Evolutionary conservation across 257 asterid species (phyloP), one percentile per base, ranked within the genome.

Genomic region (Fraxinus pennsylvanica): DNA sequence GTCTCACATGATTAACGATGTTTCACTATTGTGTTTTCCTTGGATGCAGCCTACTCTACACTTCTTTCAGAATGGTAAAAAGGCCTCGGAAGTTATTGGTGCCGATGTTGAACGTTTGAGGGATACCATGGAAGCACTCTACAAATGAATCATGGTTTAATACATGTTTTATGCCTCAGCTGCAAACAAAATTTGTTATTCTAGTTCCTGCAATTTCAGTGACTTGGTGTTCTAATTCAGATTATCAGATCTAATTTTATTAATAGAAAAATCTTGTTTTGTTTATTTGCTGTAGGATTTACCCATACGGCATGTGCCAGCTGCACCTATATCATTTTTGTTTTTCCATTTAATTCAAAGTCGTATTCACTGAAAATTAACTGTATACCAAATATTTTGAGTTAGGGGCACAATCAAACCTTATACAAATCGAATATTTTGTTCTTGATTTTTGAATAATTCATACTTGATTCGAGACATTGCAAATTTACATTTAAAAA

Each of bases 41-140:
- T n/a, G 30, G 22, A 41, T 90, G 91, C 97, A 93, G 99, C 99
- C 98, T 61, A 96, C 99, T 1, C 77, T 96, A 45, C 96, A 88
- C 87, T 91, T 96, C 89, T 96, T 88, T 88, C 93, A 91, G 77
- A 85, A 91, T 81, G 99, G 99, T 71, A 88, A 92, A 76, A 91
- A 88, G 79, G 92, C 92, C 0, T 83, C 85, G 1, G 94, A 87
- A 87, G 91, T 96, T 38, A 72, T 93, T 8, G 98, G 99, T 63
- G 97, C 97, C 25, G 97, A 96, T 75, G 89, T 87, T 72, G 87
- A 92, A 68, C 90, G 80, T 73, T 75, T 96, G 91, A 93, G 82
- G 72, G 93, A 91, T 14, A 91, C 92, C 27, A 90, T 93, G 99
- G 94, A 92, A 82, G 25, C 86, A 38, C 91, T 92, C 65, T 96